Evolutionary conservation across 208 protist genomes (phyloP).

Genomic region (Herpetomonas tarakana): DNA sequence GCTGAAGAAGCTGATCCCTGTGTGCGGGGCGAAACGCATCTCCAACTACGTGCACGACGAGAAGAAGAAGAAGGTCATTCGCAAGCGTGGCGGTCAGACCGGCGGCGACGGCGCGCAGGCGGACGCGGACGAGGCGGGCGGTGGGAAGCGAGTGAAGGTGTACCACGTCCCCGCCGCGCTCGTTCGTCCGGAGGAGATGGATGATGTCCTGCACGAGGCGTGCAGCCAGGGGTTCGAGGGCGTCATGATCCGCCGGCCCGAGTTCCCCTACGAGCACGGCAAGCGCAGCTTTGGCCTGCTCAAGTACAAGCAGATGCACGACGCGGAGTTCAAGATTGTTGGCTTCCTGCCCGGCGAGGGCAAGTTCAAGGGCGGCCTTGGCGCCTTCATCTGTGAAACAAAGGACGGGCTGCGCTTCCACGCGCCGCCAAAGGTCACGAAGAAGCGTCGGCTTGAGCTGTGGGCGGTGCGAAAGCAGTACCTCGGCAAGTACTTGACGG

Average conservation of each 20-base stretch:
- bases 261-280: constrained; percentile 86
- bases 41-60: constrained; percentile 82
- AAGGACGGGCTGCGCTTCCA: constrained; percentile 74
- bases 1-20: constrained; percentile 77
- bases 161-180: constrained; percentile 83
- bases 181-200: constrained; percentile 71
- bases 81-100: constrained; percentile 12
- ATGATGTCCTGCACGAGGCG: constrained; percentile 73
- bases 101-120: constrained; percentile 8
- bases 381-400: constrained; percentile 84
- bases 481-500: constrained; percentile 76
- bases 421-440: constrained; percentile 66
- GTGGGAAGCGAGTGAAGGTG: constrained; percentile 38
- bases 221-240: constrained; percentile 89
- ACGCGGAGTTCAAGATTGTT: constrained; percentile 88
- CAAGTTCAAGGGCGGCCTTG: constrained; percentile 81
- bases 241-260: constrained; percentile 82
- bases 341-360: constrained; percentile 79
- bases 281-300: constrained; percentile 87
- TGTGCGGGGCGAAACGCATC: constrained; percentile 77
- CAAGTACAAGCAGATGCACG: constrained; percentile 92
- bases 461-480: constrained; percentile 59
- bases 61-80: constrained; percentile 75
- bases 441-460: constrained; percentile 47
- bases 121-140: constrained; percentile 5